Percentiles rank a stretch among this genome's conserved stretches.
Evolutionary conservation across 371 early-diverging fungal genomes (phyloP).

Genomic region (Nematocida sp.): DNA sequence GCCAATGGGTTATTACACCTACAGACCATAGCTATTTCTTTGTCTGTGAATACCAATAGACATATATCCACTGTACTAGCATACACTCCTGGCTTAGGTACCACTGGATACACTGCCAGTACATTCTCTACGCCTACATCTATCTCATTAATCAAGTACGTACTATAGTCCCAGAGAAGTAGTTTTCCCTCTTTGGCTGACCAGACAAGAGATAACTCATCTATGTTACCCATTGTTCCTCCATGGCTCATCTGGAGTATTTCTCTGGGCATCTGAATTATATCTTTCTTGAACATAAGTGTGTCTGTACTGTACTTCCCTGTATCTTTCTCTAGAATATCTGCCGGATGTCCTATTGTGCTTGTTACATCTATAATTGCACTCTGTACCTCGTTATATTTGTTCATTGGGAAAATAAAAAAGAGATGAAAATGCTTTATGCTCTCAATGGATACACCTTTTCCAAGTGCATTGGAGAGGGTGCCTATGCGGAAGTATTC

Average conservation of each 20-base stretch:
- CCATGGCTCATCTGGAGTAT: constrained; percentile 5
- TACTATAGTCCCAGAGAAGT: constrained; percentile 36
- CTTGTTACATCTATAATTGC: constrained; percentile 10
- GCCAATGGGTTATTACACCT: constrained; percentile 36
- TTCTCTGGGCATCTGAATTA: constrained; percentile 1
- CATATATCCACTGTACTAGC: constrained; percentile 14
- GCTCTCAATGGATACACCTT: constrained; percentile 57
- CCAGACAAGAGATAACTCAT: constrained; percentile 33
- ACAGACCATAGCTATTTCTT: constrained; percentile 5
- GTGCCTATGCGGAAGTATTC: constrained; percentile 70
- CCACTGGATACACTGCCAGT: not conserved
- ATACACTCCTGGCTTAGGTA: not conserved
- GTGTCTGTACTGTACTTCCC: constrained; percentile 29
- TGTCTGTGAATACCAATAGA: constrained; percentile 33
- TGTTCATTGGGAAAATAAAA: constrained; percentile 45
- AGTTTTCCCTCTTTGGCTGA: not conserved
- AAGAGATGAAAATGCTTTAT: constrained; percentile 44
- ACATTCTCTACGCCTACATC: constrained; percentile 16
- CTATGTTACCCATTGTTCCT: constrained; percentile 30
- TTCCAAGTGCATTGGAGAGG: constrained; percentile 67
- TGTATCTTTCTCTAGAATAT: constrained; percentile 12
- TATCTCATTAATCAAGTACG: constrained; percentile 31
- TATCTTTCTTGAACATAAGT: constrained; percentile 36
- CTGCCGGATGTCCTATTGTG: not conserved
- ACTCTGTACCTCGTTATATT: constrained; percentile 45